These are phyloP conservation scores for Rhododendron henanense DNA, from an alignment of 148 eudicot genomes.

Conservation along the genomic window DNA sequence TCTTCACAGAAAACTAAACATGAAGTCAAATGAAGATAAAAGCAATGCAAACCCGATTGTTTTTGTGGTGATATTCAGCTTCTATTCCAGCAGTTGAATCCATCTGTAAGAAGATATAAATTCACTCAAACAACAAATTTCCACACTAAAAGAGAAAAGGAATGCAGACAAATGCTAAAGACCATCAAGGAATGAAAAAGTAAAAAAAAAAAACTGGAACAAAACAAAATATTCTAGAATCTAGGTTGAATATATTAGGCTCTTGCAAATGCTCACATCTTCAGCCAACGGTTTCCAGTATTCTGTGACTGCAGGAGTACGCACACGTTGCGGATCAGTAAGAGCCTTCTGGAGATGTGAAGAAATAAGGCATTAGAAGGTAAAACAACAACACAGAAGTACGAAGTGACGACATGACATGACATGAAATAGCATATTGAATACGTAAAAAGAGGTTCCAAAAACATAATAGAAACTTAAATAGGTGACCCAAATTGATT, in stretches of 20 bases:
- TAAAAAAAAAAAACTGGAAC: background rate
- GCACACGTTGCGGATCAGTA: slow-evolving; percentile 82
- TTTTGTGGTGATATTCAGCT: slow-evolving; percentile 96
- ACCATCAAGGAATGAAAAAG: background rate
- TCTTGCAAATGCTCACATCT: slow-evolving; percentile 50
- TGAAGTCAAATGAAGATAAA: background rate
- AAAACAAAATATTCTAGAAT: background rate
- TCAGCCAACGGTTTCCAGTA: slow-evolving; percentile 97
- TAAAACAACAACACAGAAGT: background rate
- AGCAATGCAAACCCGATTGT: slow-evolving; percentile 59
- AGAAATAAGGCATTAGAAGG: slow-evolving; percentile 8
- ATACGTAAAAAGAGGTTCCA: background rate
- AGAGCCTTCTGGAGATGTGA: slow-evolving; percentile 71
- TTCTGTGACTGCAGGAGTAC: slow-evolving; percentile 65
- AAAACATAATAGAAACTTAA: background rate
- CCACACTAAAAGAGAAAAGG: background rate
- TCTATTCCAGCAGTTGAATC: slow-evolving; percentile 91
- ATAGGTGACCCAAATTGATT: background rate
- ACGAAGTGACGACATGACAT: background rate
- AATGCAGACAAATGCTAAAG: background rate
- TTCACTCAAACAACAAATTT: slow-evolving; percentile 7
- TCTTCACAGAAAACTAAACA: background rate
- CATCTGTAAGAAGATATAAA: slow-evolving; percentile 51
- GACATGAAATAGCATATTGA: background rate
- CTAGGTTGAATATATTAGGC: slow-evolving; percentile 7